These are phyloP conservation scores for Geosiphon pyriformis DNA, from an alignment of 192 early-diverging fungal genomes.

Conservation along the genomic window DNA sequence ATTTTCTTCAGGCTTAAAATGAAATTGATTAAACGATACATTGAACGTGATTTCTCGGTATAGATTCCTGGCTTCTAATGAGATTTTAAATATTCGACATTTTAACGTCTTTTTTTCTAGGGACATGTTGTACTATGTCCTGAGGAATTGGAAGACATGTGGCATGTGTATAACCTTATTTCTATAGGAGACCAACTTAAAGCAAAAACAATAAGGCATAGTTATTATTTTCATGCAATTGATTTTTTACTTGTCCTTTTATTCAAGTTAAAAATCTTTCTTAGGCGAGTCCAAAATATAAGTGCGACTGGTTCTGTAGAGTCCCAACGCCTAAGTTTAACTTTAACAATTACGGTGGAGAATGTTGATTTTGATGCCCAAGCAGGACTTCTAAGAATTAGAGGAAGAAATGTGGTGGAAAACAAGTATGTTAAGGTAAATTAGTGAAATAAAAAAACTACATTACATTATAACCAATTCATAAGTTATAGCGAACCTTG, in stretches of 20 bases:
- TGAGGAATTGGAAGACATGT: slow-evolving; percentile 96
- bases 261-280: background rate
- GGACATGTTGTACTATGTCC: slow-evolving; percentile 79
- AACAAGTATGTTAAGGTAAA: slow-evolving; percentile 85
- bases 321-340: slow-evolving; percentile 73
- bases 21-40: slow-evolving; percentile 49
- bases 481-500: too few species aligned
- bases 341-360: slow-evolving; percentile 79
- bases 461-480: background rate
- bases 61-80: slow-evolving; percentile 8
- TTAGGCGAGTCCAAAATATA: slow-evolving; percentile 83
- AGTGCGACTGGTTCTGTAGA: slow-evolving; percentile 81
- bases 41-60: slow-evolving; percentile 65
- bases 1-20: too few species aligned
- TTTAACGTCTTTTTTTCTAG: slow-evolving; percentile 56
- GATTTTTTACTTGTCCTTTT: background rate
- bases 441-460: background rate
- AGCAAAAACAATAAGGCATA: slow-evolving; percentile 78
- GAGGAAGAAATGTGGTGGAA: slow-evolving; percentile 79
- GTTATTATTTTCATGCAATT: background rate
- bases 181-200: slow-evolving; percentile 79
- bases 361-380: slow-evolving; percentile 89
- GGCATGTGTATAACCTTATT: slow-evolving; percentile 92
- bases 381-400: slow-evolving; percentile 78
- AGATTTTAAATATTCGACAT: background rate